Percentiles rank a stretch among this genome's conserved stretches.
phyloP scores from a whole-genome alignment of 805 yeast species.

The Saccharomyces paradoxus region DNA sequence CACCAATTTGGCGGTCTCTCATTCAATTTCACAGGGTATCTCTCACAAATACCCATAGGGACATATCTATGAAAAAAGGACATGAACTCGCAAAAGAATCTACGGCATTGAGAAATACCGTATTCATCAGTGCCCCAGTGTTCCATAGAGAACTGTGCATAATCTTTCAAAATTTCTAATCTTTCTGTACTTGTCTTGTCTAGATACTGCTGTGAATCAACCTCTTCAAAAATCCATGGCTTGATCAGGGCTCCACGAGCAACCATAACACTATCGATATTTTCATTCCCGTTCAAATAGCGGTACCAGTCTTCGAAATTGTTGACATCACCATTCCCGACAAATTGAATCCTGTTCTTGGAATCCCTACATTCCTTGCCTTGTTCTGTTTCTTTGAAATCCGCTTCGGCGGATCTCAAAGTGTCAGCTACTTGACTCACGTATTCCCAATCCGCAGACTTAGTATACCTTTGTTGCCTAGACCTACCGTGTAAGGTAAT shows the following conservation, averaged over 20 bases:
- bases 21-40: conserved; percentile 79
- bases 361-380: conserved; percentile 49
- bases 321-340: conserved; percentile 93
- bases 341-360: conserved; percentile 60
- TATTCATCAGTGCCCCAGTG: conserved; percentile 98
- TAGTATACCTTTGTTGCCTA: conserved; percentile 89
- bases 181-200: conserved; percentile 90
- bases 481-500: conserved; percentile 94
- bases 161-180: conserved; percentile 61
- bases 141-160: conserved; percentile 73
- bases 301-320: conserved; percentile 82
- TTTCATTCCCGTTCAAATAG: conserved; percentile 48
- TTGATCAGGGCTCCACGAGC: conserved; percentile 96
- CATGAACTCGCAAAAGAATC: conserved; percentile 88
- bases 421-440: conserved; percentile 63
- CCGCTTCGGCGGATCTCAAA: conserved; percentile 49
- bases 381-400: conserved; percentile 52
- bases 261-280: conserved; percentile 90
- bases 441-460: conserved; percentile 89
- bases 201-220: conserved; percentile 77
- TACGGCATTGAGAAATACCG: conserved; percentile 80
- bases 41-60: conserved; percentile 88
- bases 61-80: conserved; percentile 91
- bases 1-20: conserved; percentile 91
- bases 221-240: conserved; percentile 98